phyloP scores from a whole-genome alignment of 2,329 filamentous ascomycete species.

The Fusarium haematococcum region DNA sequence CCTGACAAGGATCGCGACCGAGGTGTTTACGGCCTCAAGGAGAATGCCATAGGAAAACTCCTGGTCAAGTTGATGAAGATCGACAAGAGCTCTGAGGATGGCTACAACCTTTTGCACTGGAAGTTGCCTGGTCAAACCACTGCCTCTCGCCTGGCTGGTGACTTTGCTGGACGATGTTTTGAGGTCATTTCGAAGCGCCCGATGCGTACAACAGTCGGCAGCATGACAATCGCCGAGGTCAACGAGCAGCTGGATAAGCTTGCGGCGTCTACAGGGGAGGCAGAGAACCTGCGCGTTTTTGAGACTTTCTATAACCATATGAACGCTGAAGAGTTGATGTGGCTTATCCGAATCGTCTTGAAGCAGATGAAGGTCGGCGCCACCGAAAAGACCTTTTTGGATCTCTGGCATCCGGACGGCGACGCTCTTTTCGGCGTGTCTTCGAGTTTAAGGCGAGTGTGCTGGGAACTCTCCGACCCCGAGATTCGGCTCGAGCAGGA shows the following conservation, averaged over 20 bases:
- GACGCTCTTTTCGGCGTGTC: slow-evolving; percentile 88
- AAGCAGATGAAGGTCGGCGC: slow-evolving; percentile 81
- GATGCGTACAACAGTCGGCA: slow-evolving; percentile 77
- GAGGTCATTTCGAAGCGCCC: slow-evolving; percentile 88
- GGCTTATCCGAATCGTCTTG: slow-evolving; percentile 93
- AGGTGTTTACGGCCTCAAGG: slow-evolving; percentile 93
- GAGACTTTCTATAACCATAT: slow-evolving; percentile 87
- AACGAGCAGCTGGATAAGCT: slow-evolving; percentile 87
- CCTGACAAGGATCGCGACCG: slow-evolving; percentile 94
- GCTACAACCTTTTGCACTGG: slow-evolving; percentile 88
- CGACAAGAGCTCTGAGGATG: slow-evolving; percentile 90
- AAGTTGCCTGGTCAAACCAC: slow-evolving; percentile 81
- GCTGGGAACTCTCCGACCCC: slow-evolving; percentile 90
- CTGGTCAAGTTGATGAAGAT: slow-evolving; percentile 95
- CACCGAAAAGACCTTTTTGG: slow-evolving; percentile 88
- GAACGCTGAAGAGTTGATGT: slow-evolving; percentile 93
- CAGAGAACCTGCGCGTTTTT: slow-evolving; percentile 85
- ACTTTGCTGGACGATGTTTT: slow-evolving; percentile 91
- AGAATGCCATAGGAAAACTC: slow-evolving; percentile 88
- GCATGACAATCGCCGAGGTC: slow-evolving; percentile 89
- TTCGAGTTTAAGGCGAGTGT: slow-evolving; percentile 88
- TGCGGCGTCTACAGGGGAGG: slow-evolving; percentile 79
- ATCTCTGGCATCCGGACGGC: slow-evolving; percentile 84
- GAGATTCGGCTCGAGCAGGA: slow-evolving; percentile 78
- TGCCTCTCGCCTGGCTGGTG: slow-evolving; percentile 78